Base-by-base conservation (phyloP, 2,329 filamentous ascomycete genomes). In the Pyricularia pennisetigena region DNA sequence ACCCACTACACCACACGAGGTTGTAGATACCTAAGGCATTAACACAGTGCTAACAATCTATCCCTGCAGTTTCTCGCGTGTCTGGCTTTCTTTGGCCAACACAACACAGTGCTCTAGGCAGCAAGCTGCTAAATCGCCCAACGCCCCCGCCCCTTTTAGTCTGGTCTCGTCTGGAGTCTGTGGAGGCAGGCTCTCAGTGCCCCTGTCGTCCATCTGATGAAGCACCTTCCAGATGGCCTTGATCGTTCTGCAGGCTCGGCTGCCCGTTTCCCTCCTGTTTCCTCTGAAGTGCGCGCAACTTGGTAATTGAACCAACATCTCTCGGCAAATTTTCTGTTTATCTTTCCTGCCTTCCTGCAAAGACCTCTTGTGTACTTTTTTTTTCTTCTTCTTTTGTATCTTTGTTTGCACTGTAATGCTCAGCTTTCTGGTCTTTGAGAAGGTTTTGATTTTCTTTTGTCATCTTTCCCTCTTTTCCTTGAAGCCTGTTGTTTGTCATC, bases 241-340 rank as follows among this genome's bases (percentile, higher is more conserved):
- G 41, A n/a, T 54, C 57, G 14, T 61, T 61, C 57, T 61, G n/a
- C 61, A 68, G 57, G 57, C 24, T 61, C 23, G 57, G 74, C 20
- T 73, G 29, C 16, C 24, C 49, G n/a, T 61, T 61, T 61, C 54
- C 28, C 49, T 67, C 57, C 24, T 28, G 35, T 57, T 67, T 57
- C 41, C 57, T 61, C 23, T 61, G 57, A 61, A 61, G 9, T 61
- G 57, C 57, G 57, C 57, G 57, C 57, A 26, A 23, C 20, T 20
- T 54, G 32, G 32, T 54, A 9, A 54, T 54, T 54, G 41, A 61
- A 61, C 57, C 57, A 61, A 61, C 57, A 26, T 61, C 57, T 12
- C 57, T 61, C 57, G 57, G 57, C 57, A n/a, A 26, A 12, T 26
- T 61, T 24, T 24, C 12, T 26, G 57, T 61, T n/a, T 61, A n/a